Evolutionary conservation across 2,329 filamentous ascomycete species (phyloP).

Genomic region (Aspergillus ustus): DNA sequence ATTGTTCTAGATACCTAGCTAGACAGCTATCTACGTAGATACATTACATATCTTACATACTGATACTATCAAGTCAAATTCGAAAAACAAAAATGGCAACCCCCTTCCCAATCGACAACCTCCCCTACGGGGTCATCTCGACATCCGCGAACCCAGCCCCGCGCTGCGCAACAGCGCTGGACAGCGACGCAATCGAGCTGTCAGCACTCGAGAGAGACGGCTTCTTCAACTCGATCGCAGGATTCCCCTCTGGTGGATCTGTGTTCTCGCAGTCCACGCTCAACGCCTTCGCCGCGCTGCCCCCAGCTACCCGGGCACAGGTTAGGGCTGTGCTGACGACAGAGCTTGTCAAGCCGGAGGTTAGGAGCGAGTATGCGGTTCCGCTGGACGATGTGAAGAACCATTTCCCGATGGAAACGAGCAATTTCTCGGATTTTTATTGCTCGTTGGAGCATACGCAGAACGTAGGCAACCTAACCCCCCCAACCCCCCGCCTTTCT

Average conservation of each 20-base stretch:
- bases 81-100: slow-evolving; percentile 1
- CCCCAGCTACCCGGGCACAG: slow-evolving; percentile 9
- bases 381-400: slow-evolving; percentile 16
- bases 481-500: too few species aligned
- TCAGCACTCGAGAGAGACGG: slow-evolving; percentile 19
- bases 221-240: slow-evolving; percentile 14
- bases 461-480: slow-evolving; percentile 21
- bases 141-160: slow-evolving; percentile 12
- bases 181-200: slow-evolving; percentile 20
- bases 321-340: slow-evolving; percentile 13
- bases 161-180: slow-evolving; percentile 20
- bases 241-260: slow-evolving; percentile 1
- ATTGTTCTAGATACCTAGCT: too few species aligned
- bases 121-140: slow-evolving; percentile 24
- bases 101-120: slow-evolving; percentile 25
- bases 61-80: background rate
- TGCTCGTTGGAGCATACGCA: slow-evolving; percentile 24
- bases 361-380: slow-evolving; percentile 10
- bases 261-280: slow-evolving; percentile 17
- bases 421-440: slow-evolving; percentile 25
- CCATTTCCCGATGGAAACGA: slow-evolving; percentile 23
- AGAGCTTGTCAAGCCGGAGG: slow-evolving; percentile 5
- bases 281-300: slow-evolving; percentile 20
- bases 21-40: too few species aligned
- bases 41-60: background rate